Conservation (phyloP, 345 rosid species). For the Erucastrum elatum region DNA sequence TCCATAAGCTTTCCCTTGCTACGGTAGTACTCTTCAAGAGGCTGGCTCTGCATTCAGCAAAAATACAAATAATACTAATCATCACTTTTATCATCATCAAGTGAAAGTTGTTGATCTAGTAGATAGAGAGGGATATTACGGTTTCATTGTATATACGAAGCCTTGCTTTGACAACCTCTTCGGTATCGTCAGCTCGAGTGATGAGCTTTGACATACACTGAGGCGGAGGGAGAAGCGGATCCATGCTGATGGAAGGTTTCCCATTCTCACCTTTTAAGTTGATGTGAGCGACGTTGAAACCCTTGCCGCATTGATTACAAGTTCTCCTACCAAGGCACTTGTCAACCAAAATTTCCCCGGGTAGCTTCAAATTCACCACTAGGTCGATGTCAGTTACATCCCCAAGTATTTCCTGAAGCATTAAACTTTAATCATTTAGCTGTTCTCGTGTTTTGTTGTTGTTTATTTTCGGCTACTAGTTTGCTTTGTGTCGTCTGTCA, state of each 20-base stretch:
- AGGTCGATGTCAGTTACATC: slow-evolving; percentile 77
- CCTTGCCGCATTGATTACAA: slow-evolving; percentile 78
- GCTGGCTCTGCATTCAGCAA: slow-evolving; percentile 64
- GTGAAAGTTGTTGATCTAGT: not conserved
- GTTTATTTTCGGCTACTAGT: no score
- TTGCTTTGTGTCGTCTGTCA: no score
- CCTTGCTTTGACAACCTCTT: slow-evolving; percentile 85
- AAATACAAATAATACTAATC: not conserved
- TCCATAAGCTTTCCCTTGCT: slow-evolving; percentile 70
- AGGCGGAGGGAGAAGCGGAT: slow-evolving; percentile 90
- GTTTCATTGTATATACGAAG: slow-evolving; percentile 72
- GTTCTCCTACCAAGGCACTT: slow-evolving; percentile 95
- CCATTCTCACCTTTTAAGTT: slow-evolving; percentile 76
- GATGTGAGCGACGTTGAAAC: slow-evolving; percentile 74
- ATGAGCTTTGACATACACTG: slow-evolving; percentile 78
- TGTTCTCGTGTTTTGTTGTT: no score
- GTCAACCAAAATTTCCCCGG: slow-evolving; percentile 73
- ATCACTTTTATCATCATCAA: not conserved
- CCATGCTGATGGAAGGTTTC: slow-evolving; percentile 75
- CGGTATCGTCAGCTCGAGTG: slow-evolving; percentile 87
- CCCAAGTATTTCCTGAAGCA: slow-evolving; percentile 71
- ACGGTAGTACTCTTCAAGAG: slow-evolving; percentile 82
- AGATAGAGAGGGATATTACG: slow-evolving; percentile 41
- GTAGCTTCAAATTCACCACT: slow-evolving; percentile 85
- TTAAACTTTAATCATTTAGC: no score